Conservation (phyloP, 169 alveolate species). For the Ichthyophthirius multifiliis region DNA sequence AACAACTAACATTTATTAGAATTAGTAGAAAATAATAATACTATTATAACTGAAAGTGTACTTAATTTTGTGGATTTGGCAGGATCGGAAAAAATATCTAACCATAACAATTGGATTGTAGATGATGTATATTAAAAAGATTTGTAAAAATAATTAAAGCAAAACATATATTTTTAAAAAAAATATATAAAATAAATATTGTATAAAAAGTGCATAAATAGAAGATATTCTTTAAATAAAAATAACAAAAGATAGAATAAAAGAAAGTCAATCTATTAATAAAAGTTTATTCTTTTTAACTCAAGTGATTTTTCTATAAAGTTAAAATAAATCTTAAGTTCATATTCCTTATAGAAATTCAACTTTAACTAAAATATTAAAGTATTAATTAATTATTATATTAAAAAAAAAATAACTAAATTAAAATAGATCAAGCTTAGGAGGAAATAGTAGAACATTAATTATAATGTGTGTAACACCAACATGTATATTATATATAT, state of each 20-base stretch:
- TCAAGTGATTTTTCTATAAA: conserved; percentile 39
- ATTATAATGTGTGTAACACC: conserved; percentile 74
- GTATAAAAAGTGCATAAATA: background rate
- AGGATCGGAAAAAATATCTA: conserved; percentile 71
- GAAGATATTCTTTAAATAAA: background rate
- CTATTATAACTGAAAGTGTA: background rate
- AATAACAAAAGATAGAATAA: conserved; percentile 16
- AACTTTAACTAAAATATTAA: conserved; percentile 68
- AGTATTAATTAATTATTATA: background rate
- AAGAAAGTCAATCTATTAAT: conserved; percentile 71
- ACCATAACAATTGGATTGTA: no score
- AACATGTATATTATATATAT: background rate
- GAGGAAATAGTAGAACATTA: conserved; percentile 80
- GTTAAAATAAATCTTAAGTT: conserved; percentile 46
- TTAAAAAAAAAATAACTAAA: background rate
- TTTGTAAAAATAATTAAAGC: no score
- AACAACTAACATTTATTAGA: background rate
- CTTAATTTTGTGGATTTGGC: conserved; percentile 79
- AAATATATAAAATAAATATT: no score
- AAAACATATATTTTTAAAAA: no score
- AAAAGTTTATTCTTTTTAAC: conserved; percentile 69
- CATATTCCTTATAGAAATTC: conserved; percentile 80
- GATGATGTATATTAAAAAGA: no score
- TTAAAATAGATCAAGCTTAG: conserved; percentile 55
- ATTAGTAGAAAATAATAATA: background rate